Evolutionary conservation across 2,329 filamentous ascomycete species (phyloP), one percentile per base, ranked within the genome.

Genomic region (Phaeosphaeriaceae sp.): DNA sequence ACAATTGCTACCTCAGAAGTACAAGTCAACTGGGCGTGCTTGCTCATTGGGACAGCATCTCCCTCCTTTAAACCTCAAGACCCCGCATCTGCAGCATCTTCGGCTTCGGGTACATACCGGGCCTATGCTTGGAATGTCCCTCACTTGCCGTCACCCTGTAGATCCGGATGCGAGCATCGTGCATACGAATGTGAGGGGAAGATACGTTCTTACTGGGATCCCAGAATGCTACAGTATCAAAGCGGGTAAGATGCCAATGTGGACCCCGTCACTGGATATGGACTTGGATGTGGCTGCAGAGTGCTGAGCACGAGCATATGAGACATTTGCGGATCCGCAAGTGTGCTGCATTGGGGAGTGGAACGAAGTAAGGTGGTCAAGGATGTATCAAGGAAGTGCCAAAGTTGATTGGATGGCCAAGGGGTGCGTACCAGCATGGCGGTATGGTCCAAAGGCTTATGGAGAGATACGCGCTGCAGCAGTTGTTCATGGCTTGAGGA

Each of bases 291-390:
- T 5, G 13, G 31, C 7, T 13, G 6, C 31, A 31, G 31, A 7
- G 17, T 45, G 15, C 10, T 20, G 2, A 45, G 10, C 19, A 9
- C 46, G 40, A 44, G 42, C 58, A 47, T 62, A 42, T 65, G 58
- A 60, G 44, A 56, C 51, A 54, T 53, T 53, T 72, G 72, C 72
- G 72, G 72, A 73, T 74, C 73, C 72, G 73, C 72, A 74, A 56
- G 22, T 40, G 54, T 56, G 48, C 56, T 60, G 54, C 54, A 56
- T 56, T 51, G 51, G 50, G 48, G 44, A 53, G 53, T 51, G 54
- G 55, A 49, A 27, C 21, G 31, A 36, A 20, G 48, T 52, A 59
- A 58, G 22, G 51, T 21, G 15, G 50, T 47, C 45, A 56, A 59
- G 54, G 57, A 58, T 46, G 53, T 59, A 56, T 31, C 47, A n/a